Conservation (phyloP, 2,329 filamentous ascomycete genomes). For the Lasiodiplodia gonubiensis region DNA sequence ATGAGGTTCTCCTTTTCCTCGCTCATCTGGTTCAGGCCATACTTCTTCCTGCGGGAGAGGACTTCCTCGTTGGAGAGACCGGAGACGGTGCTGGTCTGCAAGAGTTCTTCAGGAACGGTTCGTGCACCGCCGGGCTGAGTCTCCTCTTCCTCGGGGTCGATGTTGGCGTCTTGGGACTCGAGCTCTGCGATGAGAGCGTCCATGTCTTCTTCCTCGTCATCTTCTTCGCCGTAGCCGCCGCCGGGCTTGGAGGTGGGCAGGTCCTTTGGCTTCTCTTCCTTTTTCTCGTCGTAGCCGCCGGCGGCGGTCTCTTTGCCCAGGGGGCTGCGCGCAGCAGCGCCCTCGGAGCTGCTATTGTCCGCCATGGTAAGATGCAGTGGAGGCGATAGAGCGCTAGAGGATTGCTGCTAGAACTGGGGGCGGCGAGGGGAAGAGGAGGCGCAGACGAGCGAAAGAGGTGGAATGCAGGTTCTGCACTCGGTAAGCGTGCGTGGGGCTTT, state of each 20-base stretch:
- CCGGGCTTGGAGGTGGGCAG: slow-evolving; percentile 33
- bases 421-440: neutral
- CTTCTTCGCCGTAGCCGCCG: slow-evolving; percentile 59
- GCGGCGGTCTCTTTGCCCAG: slow-evolving; percentile 37
- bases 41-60: slow-evolving; percentile 69
- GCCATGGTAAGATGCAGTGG: slow-evolving; percentile 27
- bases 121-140: slow-evolving; percentile 61
- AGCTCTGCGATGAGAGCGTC: slow-evolving; percentile 87
- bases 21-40: slow-evolving; percentile 87
- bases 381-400: slow-evolving; percentile 11
- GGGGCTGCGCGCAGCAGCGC: slow-evolving; percentile 34
- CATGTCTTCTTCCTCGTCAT: slow-evolving; percentile 82
- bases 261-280: slow-evolving; percentile 32
- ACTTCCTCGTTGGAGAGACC: slow-evolving; percentile 67
- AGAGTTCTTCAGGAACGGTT: slow-evolving; percentile 72
- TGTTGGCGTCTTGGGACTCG: slow-evolving; percentile 77
- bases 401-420: slow-evolving; percentile 7
- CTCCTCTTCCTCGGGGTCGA: slow-evolving; percentile 64
- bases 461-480: slow-evolving; percentile 6
- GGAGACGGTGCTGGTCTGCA: slow-evolving; percentile 72
- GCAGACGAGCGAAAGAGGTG: slow-evolving; percentile 13
- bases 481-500: slow-evolving; percentile 18
- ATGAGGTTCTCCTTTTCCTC: slow-evolving; percentile 86
- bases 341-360: slow-evolving; percentile 22
- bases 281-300: slow-evolving; percentile 40